phyloP scores from a whole-genome alignment of 345 rosid species.

The Camelina hispida region DNA sequence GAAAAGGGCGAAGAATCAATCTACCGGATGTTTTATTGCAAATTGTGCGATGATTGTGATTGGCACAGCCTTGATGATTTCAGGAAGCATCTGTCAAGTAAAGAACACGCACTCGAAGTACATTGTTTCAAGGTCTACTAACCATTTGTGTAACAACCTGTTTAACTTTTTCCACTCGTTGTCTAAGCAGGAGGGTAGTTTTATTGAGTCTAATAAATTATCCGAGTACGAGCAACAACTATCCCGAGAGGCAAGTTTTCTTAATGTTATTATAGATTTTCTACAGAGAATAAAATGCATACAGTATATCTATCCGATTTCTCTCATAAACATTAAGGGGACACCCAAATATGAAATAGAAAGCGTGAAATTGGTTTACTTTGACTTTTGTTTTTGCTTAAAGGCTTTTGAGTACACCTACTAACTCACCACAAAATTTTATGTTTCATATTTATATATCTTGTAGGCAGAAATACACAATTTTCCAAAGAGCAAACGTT shows the following conservation, averaged over 20 bases:
- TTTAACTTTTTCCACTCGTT: background rate
- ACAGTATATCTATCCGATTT: no score
- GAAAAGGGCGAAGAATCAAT: background rate
- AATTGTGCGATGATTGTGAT: background rate
- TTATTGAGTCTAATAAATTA: background rate
- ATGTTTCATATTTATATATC: background rate
- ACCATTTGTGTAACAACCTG: background rate
- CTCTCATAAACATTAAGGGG: no score
- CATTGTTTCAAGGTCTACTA: background rate
- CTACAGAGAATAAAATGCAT: no score
- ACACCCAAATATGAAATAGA: no score
- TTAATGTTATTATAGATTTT: background rate
- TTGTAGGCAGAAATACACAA: background rate
- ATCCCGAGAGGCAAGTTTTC: background rate
- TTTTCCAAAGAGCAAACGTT: background rate
- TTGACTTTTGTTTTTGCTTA: no score
- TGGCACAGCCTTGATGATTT: background rate
- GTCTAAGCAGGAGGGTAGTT: background rate
- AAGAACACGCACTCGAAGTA: background rate
- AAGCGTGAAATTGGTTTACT: no score
- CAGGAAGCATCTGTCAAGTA: background rate
- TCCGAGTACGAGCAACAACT: background rate
- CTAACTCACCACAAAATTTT: background rate
- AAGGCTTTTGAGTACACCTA: no score
- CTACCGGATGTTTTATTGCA: slow-evolving; percentile 3